These are phyloP conservation scores for Zymoseptoria crescenta DNA, from an alignment of 2,329 filamentous ascomycete species.

Conservation along the genomic window DNA sequence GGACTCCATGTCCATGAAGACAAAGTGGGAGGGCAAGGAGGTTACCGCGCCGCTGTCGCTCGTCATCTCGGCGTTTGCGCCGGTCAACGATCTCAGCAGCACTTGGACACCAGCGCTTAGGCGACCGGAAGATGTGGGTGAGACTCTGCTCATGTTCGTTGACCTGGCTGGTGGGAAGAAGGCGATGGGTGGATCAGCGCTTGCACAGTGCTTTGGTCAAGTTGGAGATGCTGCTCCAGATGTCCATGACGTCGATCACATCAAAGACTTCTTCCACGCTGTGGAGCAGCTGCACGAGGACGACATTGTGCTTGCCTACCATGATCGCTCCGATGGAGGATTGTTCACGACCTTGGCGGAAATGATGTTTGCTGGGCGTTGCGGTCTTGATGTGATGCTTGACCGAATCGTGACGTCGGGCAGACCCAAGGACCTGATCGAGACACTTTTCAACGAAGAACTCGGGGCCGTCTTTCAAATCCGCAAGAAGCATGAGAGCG, in stretches of 20 bases:
- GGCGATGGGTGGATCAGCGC: conserved; percentile 79
- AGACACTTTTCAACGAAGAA: conserved; percentile 90
- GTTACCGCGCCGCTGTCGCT: conserved; percentile 89
- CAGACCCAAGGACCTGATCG: conserved; percentile 52
- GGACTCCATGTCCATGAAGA: conserved; percentile 98
- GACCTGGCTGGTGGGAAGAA: conserved; percentile 76
- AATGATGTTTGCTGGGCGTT: conserved; percentile 97
- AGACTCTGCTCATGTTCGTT: conserved; percentile 81
- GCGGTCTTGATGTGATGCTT: conserved; percentile 76
- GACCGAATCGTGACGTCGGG: conserved; percentile 62
- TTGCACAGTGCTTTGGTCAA: conserved; percentile 82
- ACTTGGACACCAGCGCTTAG: conserved; percentile 92
- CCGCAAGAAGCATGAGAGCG: conserved; percentile 70
- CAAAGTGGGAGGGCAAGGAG: conserved; percentile 81
- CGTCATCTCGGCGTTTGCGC: conserved; percentile 82
- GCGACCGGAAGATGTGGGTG: conserved; percentile 76
- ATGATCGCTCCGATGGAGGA: conserved; percentile 89
- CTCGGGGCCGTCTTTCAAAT: conserved; percentile 95
- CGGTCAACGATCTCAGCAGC: conserved; percentile 70
- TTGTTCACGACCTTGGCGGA: conserved; percentile 83
- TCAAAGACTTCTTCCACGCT: conserved; percentile 89
- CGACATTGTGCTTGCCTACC: conserved; percentile 79
- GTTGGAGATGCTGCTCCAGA: conserved; percentile 80
- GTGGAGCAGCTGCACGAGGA: conserved; percentile 60
- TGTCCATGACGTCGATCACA: conserved; percentile 69